Conservation (phyloP, 345 rosid genomes). For the Erodium maritimum region DNA sequence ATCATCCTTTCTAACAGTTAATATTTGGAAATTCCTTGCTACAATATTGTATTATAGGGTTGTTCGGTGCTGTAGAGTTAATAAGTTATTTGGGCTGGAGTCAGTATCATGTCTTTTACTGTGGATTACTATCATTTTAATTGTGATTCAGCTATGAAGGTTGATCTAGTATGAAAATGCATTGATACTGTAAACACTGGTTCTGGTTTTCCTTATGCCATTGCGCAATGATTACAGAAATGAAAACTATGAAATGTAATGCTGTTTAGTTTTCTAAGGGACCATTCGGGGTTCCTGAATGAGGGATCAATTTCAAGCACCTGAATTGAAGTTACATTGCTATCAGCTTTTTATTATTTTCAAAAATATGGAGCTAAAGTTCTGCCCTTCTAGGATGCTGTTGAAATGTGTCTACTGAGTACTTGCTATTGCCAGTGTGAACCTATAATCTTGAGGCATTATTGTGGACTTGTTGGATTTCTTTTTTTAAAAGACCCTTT, state of each 20-base stretch:
- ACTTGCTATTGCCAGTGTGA: too few relatives aligned
- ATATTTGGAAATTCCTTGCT: not conserved
- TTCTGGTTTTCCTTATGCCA: not conserved
- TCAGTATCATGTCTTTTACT: not conserved
- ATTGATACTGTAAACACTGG: not conserved
- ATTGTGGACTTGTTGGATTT: too few relatives aligned
- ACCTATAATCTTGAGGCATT: too few relatives aligned
- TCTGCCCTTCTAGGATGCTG: too few relatives aligned
- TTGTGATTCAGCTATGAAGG: not conserved
- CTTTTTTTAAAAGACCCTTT: too few relatives aligned
- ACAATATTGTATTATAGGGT: not conserved
- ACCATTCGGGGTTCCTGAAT: not conserved
- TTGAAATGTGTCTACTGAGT: too few relatives aligned
- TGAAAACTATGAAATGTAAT: too few relatives aligned
- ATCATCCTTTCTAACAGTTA: constrained; percentile 5
- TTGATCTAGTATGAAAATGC: not conserved
- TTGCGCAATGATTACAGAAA: not conserved
- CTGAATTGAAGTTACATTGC: too few relatives aligned
- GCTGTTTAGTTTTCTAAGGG: not conserved
- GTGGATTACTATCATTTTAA: not conserved
- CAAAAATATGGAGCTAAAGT: too few relatives aligned
- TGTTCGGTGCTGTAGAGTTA: not conserved
- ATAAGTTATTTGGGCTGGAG: not conserved
- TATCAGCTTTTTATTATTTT: too few relatives aligned
- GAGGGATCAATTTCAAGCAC: too few relatives aligned